Base-by-base conservation (phyloP, 164 flowering plant species). In the Tetracentron sinense region DNA sequence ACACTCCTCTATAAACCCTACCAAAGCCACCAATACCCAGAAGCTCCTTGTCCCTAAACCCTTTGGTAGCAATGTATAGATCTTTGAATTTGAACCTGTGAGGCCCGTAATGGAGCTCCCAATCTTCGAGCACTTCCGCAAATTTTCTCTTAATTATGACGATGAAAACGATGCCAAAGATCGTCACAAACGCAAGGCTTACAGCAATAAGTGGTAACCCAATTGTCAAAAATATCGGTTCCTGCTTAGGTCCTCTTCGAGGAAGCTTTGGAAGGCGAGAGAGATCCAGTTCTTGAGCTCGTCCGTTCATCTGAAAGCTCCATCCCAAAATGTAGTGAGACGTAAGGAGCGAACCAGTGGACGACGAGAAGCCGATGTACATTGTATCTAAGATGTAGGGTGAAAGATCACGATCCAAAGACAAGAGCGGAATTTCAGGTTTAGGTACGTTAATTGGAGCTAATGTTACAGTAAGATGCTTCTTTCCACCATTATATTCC, bases 1-100 rank as follows among this genome's bases (percentile, higher is more conserved):
- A 26, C 1, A 56, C 27, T 0, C 83, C 81, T 67, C 47, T 75
- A 33, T 77, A 80, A 6, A 80, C 83, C 30, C 66, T 62, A 0
- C 83, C 81, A 33, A 80, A 80, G 19, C 83, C 83, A 0, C 83
- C 83, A 12, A 2, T 11, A 0, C 83, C 83, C 35, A 80, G 15
- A 0, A 77, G 58, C 49, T 73, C 76, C 15, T 66, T 66, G 2
- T 73, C 74, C 12, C 44, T 63, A 30, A 80, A 77, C 10, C 78
- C 78, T 52, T 72, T 74, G 3, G 81, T 77, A 7, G 76, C 81
- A 16, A 30, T 31, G n/a, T 71, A 61, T 12, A 77, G 46, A 33
- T 74, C 75, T 56, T 77, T 73, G 72, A 68, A 80, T 10, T 23
- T 60, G 66, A 66, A 77, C 42, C 83, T 62, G 1, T 80, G 81